Evolutionary conservation across 176 grass and related monocot species (phyloP), one percentile per base, ranked within the genome.

Genomic region (Bromus sterilis): DNA sequence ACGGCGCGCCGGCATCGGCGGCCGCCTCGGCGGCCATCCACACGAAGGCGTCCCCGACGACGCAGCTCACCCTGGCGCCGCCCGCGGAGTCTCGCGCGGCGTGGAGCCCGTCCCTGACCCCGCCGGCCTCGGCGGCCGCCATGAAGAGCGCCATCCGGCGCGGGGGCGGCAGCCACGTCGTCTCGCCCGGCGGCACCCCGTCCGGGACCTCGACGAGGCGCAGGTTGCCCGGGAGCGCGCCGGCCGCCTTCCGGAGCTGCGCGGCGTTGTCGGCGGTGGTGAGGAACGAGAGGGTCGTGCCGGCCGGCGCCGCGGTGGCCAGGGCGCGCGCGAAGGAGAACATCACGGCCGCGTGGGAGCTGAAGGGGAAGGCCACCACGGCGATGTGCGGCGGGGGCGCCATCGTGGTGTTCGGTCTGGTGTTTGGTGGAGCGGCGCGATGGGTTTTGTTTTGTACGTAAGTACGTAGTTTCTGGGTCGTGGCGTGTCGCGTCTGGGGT

Each of bases 301-400:
- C 14, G 14, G 32, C 4, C 24, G 44, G 30, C 24, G 86, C 82
- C 0, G 82, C 76, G 32, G 63, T 44, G n/a, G 91, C 91, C 49
- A 91, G 80, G 3, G 70, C 39, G 33, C 86, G 80, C 65, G 92
- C 86, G 46, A 94, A 35, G 5, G 83, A 39, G 71, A 91, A 65
- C 7, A 91, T 65, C 59, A 83, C 71, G 4, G 80, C 77, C 11
- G 83, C 59, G 86, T 94, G 92, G 59, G 86, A 84, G 58, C 86
- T 90, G 89, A 91, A 94, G 6, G 92, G 92, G 80, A 94, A 94
- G 72, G 86, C 58, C 1, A 89, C 59, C 18, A 94, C 59, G 4
- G 80, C 89, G 14, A 91, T 78, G 83, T 94, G 92, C 69, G 81
- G 73, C 58, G 66, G 68, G 3, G 56, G 1, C 41, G 31, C 21